Evolutionary conservation across 2,329 filamentous ascomycete genomes (phyloP), one percentile per base, ranked within the genome.

Genomic region (Pseudogymnoascus sp.): DNA sequence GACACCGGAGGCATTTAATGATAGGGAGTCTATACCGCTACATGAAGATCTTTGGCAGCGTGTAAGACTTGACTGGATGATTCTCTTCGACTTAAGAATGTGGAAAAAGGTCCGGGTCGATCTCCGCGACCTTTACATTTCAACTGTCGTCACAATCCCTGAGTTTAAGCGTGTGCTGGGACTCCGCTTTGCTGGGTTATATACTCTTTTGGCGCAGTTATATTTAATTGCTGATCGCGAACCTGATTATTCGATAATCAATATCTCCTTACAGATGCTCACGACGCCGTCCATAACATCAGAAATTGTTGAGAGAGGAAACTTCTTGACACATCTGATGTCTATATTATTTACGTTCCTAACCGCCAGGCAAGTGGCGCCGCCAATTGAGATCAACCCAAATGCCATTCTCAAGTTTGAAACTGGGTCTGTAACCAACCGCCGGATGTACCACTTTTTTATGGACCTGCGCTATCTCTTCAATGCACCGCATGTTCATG

Each of bases 171-270:
- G 93, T 19, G 86, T 99, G 8, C 81, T 99, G 63, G 93, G 93
- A 1, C 80, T 99, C 47, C 86, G 95, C n/a, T 96, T 99, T 74
- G 91, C 96, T 62, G 93, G 92, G 0, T 81, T 99, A 2, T 99
- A 99, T 76, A 97, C 95, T 1, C 90, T 90, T 2, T 79, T 99
- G 59, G 93, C 95, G 4, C 93, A 99, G 73, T 80, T 99, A 3
- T 99, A 97, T 74, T 83, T 99, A 31, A 95, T 99, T 67, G 93
- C 93, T 13, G 95, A 99, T 72, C 84, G 95, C 67, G 95, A 99
- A 74, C 95, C 95, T 2, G 95, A 99, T 72, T 93, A 97, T 75
- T 97, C 93, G 10, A 97, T 99, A 72, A 96, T 99, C 80, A 97
- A 97, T 72, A 84, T 99, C 38, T 97, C 93, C 4, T 79, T 97